Percentiles rank a stretch among this genome's conserved stretches.
Evolutionary conservation across 2,329 filamentous ascomycete genomes (phyloP).

Genomic region (Gnomoniopsis sp.): DNA sequence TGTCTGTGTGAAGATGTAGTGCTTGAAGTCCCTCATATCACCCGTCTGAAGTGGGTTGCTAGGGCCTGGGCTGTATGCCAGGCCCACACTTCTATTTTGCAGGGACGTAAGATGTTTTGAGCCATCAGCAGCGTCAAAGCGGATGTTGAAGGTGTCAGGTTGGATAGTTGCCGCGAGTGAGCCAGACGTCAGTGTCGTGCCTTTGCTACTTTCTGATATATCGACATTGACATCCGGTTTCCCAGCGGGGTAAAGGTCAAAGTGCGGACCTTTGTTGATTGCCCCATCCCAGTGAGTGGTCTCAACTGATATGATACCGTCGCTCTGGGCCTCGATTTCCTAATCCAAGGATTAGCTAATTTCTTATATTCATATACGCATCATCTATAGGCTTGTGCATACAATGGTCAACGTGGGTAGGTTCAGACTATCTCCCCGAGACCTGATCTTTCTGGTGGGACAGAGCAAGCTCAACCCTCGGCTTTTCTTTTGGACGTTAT

Average conservation of each 20-base stretch:
- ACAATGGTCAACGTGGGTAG: slow-evolving; percentile 51
- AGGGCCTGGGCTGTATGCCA: slow-evolving; percentile 53
- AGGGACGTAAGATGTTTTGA: slow-evolving; percentile 52
- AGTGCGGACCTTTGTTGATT: slow-evolving; percentile 49
- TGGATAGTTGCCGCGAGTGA: slow-evolving; percentile 49
- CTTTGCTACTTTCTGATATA: slow-evolving; percentile 37
- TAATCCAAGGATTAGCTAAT: slow-evolving; percentile 21
- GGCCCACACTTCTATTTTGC: slow-evolving; percentile 51
- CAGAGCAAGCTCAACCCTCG: slow-evolving; percentile 53
- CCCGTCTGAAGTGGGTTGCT: slow-evolving; percentile 49
- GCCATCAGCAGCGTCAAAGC: slow-evolving; percentile 48
- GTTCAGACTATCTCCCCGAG: slow-evolving; percentile 54
- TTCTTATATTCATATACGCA: neutral
- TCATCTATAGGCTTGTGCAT: slow-evolving; percentile 15
- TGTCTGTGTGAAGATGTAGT: slow-evolving; percentile 57
- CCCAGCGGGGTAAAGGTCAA: slow-evolving; percentile 54
- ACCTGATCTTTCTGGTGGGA: slow-evolving; percentile 52
- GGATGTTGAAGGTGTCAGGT: slow-evolving; percentile 50
- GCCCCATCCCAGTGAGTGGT: slow-evolving; percentile 56
- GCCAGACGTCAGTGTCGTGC: slow-evolving; percentile 49
- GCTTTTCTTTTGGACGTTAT: slow-evolving; percentile 45
- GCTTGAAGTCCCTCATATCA: slow-evolving; percentile 49
- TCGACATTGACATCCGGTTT: slow-evolving; percentile 37
- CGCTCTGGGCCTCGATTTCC: slow-evolving; percentile 54
- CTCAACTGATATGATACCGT: slow-evolving; percentile 59